Base-by-base conservation (phyloP, 768 basidiomycete species). In the Hirschioporus abietinus region DNA sequence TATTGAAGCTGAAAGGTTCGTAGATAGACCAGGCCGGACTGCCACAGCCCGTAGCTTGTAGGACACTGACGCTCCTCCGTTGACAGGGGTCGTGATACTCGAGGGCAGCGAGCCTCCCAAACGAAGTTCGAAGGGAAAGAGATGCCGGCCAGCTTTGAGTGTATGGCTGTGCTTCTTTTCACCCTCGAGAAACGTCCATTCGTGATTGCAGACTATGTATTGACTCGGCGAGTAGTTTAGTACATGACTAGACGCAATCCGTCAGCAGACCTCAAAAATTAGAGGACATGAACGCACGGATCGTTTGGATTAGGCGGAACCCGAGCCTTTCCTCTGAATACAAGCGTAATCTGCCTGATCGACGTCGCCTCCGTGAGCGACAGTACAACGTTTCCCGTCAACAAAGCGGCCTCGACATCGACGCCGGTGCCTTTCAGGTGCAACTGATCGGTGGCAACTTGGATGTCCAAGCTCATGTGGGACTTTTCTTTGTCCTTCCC, bases 141-240 rank as follows among this genome's bases (percentile, higher is more conserved):
- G 78, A 74, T 99, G 96, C 36, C 87, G 88, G 17, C 96, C 96
- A n/a, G 95, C 94, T 78, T 98, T 97, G 74, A 98, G 88, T 0
- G 95, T 98, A 72, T 93, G 94, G 12, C 84, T 81, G 72, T 90
- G 88, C 58, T 82, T 83, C 76, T 87, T 91, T 71, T 89, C 87
- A 66, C 92, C 91, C 71, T 93, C 90, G 63, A 96, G 88, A 80
- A 97, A 96, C 18, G 92, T 91, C 95, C 93, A 96, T 68, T 95
- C 92, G 73, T 96, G 93, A 66, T 84, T 85, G 76, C 90, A 91
- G 58, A 95, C 77, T 58, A 85, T 79, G 72, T 88, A 90, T 20
- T 83, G 85, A 67, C 85, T 75, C 10, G 79, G 78, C 0, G 84
- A 78, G 58, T 76, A 75, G 73, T 78, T 67, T 65, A 35, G 35